Evolutionary conservation across 1,139 yeast genomes (phyloP).

Genomic region (Suhomyces coccinellae): DNA sequence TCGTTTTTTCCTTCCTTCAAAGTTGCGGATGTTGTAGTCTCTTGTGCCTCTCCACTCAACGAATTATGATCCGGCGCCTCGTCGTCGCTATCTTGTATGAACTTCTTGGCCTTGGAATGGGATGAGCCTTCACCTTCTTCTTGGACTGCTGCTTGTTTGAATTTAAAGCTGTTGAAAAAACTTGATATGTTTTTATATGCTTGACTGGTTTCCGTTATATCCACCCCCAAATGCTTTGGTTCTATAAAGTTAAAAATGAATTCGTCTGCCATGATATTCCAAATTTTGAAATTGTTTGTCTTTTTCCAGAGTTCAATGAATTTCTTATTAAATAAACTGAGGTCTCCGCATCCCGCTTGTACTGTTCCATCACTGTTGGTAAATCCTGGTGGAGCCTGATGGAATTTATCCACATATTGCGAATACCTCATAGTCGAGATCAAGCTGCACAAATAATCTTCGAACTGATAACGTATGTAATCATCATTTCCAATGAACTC

Average conservation of each 20-base stretch:
- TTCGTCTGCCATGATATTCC: conserved; percentile 77
- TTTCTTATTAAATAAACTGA: conserved; percentile 45
- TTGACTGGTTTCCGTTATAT: conserved; percentile 22
- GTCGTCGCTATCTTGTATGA: conserved; percentile 12
- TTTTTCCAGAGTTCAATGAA: conserved; percentile 67
- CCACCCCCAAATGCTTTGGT: conserved; percentile 63
- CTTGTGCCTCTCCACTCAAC: neutral
- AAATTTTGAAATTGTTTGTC: conserved; percentile 68
- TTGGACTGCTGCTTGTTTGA: conserved; percentile 7
- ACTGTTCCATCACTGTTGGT: conserved; percentile 15
- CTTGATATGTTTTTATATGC: conserved; percentile 23
- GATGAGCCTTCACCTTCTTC: neutral
- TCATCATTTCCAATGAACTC: conserved; percentile 77
- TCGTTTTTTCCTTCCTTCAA: no score
- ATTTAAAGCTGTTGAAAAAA: conserved; percentile 24
- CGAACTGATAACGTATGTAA: conserved; percentile 82
- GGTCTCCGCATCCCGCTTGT: conserved; percentile 28
- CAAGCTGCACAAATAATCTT: conserved; percentile 80
- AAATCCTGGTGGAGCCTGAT: conserved; percentile 48
- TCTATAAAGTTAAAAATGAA: conserved; percentile 85
- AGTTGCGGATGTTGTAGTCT: neutral
- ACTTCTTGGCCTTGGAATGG: conserved; percentile 14
- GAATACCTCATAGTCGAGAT: conserved; percentile 71
- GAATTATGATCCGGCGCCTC: neutral
- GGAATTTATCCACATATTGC: conserved; percentile 51